A percentile compares a stretch with the other conserved stretches of the same genome.
Evolutionary conservation across 768 basidiomycete genomes (phyloP).

Genomic region (Leccinellum albellum): DNA sequence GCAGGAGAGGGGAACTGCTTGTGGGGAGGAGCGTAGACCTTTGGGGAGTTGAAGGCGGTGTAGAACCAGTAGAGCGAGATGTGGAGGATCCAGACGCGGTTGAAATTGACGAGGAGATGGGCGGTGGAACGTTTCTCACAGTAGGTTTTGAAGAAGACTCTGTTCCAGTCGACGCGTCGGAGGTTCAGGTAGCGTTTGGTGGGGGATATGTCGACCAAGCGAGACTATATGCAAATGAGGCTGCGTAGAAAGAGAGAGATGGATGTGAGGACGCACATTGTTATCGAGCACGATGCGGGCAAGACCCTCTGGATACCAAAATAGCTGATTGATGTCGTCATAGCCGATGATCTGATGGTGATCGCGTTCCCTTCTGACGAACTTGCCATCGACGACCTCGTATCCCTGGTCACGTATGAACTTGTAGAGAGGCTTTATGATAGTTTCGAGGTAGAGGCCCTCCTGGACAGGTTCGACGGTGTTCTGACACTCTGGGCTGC

Average conservation of each 20-base stretch:
- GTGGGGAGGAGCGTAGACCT: slow-evolving; percentile 75
- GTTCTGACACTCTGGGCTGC: slow-evolving; percentile 96
- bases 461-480: slow-evolving; percentile 89
- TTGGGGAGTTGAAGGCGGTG: slow-evolving; percentile 95
- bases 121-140: slow-evolving; percentile 91
- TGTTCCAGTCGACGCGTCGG: slow-evolving; percentile 88
- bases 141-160: slow-evolving; percentile 98
- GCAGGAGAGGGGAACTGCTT: slow-evolving; percentile 69
- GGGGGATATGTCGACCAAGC: slow-evolving; percentile 87
- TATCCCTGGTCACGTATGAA: slow-evolving; percentile 98
- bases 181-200: slow-evolving; percentile 93
- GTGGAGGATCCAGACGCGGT: slow-evolving; percentile 97
- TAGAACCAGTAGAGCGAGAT: slow-evolving; percentile 94
- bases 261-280: slow-evolving; percentile 49
- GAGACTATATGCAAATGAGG: slow-evolving; percentile 51
- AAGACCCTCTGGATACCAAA: slow-evolving; percentile 99
- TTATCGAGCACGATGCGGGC: slow-evolving; percentile 87
- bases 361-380: slow-evolving; percentile 89
- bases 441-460: slow-evolving; percentile 84
- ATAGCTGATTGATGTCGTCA: slow-evolving; percentile 98
- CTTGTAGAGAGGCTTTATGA: slow-evolving; percentile 92
- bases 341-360: slow-evolving; percentile 98
- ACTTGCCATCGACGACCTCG: slow-evolving; percentile 92
- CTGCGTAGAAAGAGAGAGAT: not conserved
- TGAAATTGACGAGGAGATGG: slow-evolving; percentile 98